Base-by-base conservation (phyloP, 2,329 filamentous ascomycete species). In the Cladosporium sp. region DNA sequence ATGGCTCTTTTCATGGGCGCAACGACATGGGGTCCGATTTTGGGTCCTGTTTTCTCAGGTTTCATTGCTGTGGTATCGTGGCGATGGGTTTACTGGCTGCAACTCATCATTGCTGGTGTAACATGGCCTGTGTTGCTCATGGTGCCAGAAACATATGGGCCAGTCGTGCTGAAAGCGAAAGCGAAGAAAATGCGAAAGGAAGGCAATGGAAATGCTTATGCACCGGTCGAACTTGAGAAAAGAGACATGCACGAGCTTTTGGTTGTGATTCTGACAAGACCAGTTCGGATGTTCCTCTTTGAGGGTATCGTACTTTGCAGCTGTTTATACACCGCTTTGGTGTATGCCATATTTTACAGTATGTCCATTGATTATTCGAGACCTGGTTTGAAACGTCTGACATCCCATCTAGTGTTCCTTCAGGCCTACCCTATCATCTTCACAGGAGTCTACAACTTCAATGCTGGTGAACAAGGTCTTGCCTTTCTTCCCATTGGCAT, bases 231-330 rank as follows among this genome's bases (percentile, higher is more conserved):
- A 67, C 73, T 89, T 20, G 84, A 89, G 66, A 76, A 80, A 55
- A 79, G 81, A 28, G 79, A 79, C 45, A 73, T 85, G 42, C 78
- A 74, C 37, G 81, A 88, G 64, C 80, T 90, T 55, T 70, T 86
- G n/a, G 84, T 81, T 1, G 83, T 88, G n/a, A 86, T 90, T 0
- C 75, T 92, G 38, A 87, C 85, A 1, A 77, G 89, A 0, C 89
- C 90, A 0, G 72, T 92, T 5, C 80, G 86, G 25, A 93, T 93
- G 89, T 77, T 90, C n/a, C 68, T 74, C 45, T 86, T 82, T 43
- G 90, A 94, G 69, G 85, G 87, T 51, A 88, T 93, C 51, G 88
- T 93, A 7, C 78, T 86, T 22, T 87, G 85, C 51, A 84, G 82
- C 1, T 92, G 91, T 71, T 78, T 92, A 11, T 85, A 89, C 36